Conservation (phyloP, 306 rosid species). For the Lithocarpus polystachyus region DNA sequence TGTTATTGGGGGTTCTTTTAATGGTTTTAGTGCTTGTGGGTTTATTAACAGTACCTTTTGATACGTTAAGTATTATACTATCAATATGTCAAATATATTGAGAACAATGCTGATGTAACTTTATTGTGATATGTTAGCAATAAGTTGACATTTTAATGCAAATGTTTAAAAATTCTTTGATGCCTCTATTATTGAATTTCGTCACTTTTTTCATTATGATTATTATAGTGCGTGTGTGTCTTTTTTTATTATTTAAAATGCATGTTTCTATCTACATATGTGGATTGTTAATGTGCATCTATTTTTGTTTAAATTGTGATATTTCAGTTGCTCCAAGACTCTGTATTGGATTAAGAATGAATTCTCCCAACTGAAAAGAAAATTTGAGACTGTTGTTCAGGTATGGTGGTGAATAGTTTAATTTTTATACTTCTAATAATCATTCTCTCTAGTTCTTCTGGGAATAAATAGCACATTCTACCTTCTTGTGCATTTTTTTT, state of each 20-base stretch:
- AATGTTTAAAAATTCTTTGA: neutral
- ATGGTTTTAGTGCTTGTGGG: too few relatives aligned
- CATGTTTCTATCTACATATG: neutral
- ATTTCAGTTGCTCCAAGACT: conserved; percentile 23
- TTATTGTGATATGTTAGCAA: neutral
- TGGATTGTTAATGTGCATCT: neutral
- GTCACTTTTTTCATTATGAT: neutral
- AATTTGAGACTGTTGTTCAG: conserved; percentile 26
- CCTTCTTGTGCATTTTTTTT: neutral
- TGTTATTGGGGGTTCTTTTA: neutral
- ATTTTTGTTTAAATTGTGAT: neutral
- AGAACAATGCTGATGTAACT: neutral
- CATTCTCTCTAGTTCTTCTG: neutral
- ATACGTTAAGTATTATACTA: neutral
- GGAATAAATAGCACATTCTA: neutral
- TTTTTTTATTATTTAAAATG: too few relatives aligned
- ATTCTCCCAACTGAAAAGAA: conserved; percentile 24
- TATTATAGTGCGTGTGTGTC: neutral
- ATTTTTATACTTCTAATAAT: neutral
- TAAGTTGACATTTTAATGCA: neutral
- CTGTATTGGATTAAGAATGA: conserved; percentile 21
- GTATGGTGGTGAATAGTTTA: conserved; percentile 5
- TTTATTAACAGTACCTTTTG: too few relatives aligned
- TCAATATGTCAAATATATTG: neutral
- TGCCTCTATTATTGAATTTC: neutral